phyloP scores from a whole-genome alignment of 176 grass and related monocot genomes.

The Tuctoria greenei region DNA sequence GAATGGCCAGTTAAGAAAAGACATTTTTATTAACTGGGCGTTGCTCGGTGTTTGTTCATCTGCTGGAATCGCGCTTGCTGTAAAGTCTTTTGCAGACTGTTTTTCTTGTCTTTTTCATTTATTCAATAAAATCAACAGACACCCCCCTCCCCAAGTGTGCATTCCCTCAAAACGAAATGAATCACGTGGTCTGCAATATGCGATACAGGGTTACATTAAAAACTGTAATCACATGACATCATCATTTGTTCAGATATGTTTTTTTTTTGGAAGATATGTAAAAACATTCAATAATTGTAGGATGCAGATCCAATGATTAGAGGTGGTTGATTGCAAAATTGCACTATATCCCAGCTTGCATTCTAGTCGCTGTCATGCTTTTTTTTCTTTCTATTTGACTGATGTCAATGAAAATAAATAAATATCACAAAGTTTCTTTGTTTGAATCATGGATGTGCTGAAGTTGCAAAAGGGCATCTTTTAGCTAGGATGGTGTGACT shows the following conservation, averaged over 20 bases:
- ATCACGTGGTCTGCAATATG: background rate
- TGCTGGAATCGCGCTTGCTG: no score
- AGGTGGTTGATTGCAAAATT: no score
- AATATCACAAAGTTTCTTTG: constrained; percentile 1
- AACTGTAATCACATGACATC: background rate
- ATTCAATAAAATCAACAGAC: no score
- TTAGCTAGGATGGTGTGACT: background rate
- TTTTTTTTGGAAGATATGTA: no score
- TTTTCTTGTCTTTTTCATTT: background rate
- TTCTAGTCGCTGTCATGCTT: no score
- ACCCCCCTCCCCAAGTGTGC: background rate
- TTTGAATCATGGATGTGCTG: background rate
- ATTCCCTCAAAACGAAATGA: background rate
- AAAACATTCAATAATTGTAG: no score
- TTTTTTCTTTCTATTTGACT: constrained; percentile 13
- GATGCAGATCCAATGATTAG: no score
- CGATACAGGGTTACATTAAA: background rate
- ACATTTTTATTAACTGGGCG: no score
- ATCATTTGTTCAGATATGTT: background rate
- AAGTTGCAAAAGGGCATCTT: background rate
- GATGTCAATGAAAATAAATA: background rate
- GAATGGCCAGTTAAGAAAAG: no score
- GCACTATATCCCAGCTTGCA: no score
- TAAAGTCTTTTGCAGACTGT: background rate
- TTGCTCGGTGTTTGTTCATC: no score